phyloP scores from a whole-genome alignment of 495 filamentous ascomycete species.

The Aspergillus homomorphus region DNA sequence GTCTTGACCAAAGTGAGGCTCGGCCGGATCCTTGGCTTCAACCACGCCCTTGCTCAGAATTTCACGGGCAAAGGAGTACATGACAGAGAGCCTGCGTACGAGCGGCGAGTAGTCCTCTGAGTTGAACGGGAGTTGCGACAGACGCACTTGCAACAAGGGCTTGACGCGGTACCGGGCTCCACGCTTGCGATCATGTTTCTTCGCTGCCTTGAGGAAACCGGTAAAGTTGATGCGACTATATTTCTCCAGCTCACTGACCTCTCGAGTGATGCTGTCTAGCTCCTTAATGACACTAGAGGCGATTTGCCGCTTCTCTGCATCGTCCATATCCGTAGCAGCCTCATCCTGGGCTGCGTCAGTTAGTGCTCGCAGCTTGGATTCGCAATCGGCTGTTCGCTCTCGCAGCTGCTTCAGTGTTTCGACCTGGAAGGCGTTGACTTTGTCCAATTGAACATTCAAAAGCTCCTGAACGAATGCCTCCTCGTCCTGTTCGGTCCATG shows the following conservation, averaged over 20 bases:
- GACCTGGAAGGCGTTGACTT: conserved; percentile 86
- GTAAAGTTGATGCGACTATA: conserved; percentile 97
- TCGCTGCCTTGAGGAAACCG: conserved; percentile 94
- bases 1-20: conserved; percentile 50
- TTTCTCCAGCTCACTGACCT: conserved; percentile 89
- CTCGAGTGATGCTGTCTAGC: conserved; percentile 81
- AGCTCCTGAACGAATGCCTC: conserved; percentile 90
- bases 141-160: conserved; percentile 82
- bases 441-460: conserved; percentile 90
- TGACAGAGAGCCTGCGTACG: conserved; percentile 80
- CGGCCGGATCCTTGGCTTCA: conserved; percentile 39
- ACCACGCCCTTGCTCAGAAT: conserved; percentile 57
- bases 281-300: conserved; percentile 72
- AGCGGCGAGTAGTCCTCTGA: conserved; percentile 91
- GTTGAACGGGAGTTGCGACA: conserved; percentile 87
- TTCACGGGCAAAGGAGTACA: conserved; percentile 93
- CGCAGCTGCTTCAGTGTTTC: conserved; percentile 69
- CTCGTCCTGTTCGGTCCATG: conserved; percentile 97
- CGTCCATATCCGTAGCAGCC: conserved; percentile 24
- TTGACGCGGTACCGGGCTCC: conserved; percentile 79
- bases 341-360: conserved; percentile 32
- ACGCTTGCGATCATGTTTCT: conserved; percentile 95
- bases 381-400: conserved; percentile 59
- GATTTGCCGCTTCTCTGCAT: conserved; percentile 45
- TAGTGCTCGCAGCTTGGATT: conserved; percentile 49